A percentile compares a stretch with the other conserved stretches of the same genome.
Evolutionary conservation across 495 filamentous ascomycete species (phyloP).

Genomic region (Penicillium malachiteum): DNA sequence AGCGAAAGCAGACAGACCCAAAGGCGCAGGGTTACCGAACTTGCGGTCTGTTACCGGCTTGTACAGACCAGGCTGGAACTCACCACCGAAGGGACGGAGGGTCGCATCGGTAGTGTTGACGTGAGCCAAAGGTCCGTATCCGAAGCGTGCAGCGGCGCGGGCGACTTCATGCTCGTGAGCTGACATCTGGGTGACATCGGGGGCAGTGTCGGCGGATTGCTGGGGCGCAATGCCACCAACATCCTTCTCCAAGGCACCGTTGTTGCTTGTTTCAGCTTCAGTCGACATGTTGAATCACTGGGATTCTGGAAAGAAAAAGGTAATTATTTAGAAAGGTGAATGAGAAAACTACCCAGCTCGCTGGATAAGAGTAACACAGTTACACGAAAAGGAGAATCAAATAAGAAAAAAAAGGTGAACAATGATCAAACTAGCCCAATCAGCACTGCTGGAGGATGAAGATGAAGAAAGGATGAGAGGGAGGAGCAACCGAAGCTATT

Average conservation of each 20-base stretch:
- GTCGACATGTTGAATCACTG: conserved; percentile 26
- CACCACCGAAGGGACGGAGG: conserved; percentile 87
- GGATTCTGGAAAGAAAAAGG: conserved; percentile 4
- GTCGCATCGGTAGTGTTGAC: conserved; percentile 61
- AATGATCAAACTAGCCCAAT: conserved; percentile 23
- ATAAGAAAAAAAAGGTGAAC: conserved; percentile 1
- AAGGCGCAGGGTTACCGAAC: conserved; percentile 83
- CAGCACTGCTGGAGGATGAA: conserved; percentile 36
- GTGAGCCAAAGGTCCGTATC: conserved; percentile 67
- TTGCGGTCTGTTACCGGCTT: conserved; percentile 72
- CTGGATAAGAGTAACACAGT: conserved; percentile 30
- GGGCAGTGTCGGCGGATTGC: conserved; percentile 11
- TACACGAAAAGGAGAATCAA: conserved; percentile 15
- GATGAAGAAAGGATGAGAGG: conserved; percentile 21
- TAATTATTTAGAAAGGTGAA: conserved; percentile 4
- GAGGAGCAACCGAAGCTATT: conserved; percentile 15
- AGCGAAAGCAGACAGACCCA: conserved; percentile 87
- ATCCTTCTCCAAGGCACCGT: conserved; percentile 39
- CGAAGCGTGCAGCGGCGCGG: conserved; percentile 48
- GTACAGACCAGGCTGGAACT: conserved; percentile 94
- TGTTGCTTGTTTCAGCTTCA: conserved; percentile 23
- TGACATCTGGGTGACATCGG: conserved; percentile 38
- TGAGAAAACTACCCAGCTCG: conserved; percentile 22
- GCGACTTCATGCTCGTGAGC: conserved; percentile 49
- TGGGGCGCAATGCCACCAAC: conserved; percentile 15